A percentile compares a stretch with the other conserved stretches of the same genome.
Conservation (phyloP, 129 eudicot species). For the Helianthus tuberosus region DNA sequence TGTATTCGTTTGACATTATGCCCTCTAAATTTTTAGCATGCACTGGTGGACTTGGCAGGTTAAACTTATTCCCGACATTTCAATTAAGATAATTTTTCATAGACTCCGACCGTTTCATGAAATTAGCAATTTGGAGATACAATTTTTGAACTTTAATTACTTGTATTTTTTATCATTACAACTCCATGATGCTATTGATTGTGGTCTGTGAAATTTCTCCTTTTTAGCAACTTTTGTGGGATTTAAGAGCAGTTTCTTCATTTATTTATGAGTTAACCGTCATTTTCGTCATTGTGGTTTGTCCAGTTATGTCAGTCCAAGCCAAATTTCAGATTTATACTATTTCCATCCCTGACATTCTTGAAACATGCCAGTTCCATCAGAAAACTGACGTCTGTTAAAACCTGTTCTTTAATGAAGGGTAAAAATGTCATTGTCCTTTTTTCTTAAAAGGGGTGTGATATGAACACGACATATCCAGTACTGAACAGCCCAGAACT, state of each 20-base stretch:
- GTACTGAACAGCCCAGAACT: no score
- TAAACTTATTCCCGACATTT: conserved; percentile 13
- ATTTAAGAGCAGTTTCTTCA: neutral
- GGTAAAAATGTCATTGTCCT: no score
- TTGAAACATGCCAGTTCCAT: no score
- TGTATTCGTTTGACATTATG: conserved; percentile 58
- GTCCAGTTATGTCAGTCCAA: no score
- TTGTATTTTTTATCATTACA: neutral
- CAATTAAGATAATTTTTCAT: neutral
- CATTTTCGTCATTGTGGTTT: no score
- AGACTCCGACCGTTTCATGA: neutral
- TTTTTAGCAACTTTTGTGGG: conserved; percentile 2
- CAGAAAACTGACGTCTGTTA: no score
- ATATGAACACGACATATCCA: no score
- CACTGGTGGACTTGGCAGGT: conserved; percentile 74
- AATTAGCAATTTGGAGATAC: neutral
- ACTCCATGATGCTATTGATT: neutral
- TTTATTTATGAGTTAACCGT: neutral
- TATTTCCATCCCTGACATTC: no score
- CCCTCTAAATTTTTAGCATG: conserved; percentile 77
- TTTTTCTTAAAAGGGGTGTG: no score
- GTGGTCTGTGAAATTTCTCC: neutral
- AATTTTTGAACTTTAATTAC: neutral
- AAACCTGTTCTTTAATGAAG: no score
- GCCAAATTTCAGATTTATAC: no score